These are phyloP conservation scores for Pisolithus orientalis DNA, from an alignment of 768 basidiomycete species.

Conservation along the genomic window DNA sequence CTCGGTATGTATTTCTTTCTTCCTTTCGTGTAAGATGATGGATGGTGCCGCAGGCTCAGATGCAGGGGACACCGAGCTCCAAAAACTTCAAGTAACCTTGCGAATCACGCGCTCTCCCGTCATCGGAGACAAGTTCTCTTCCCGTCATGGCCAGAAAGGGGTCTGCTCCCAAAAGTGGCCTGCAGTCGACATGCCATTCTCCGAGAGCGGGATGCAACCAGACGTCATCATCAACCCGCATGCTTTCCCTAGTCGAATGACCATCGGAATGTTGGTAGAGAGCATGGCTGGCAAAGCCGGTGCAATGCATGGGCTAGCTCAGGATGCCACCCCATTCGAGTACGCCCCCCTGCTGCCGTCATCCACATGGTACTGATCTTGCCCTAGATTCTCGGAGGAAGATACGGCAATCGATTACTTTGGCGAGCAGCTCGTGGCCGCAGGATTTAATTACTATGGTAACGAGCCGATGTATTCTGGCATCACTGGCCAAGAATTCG, in stretches of 20 bases:
- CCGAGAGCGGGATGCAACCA: constrained; percentile 97
- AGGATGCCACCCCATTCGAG: constrained; percentile 99
- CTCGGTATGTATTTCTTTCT: constrained; percentile 50
- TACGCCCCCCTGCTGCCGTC: constrained; percentile 33
- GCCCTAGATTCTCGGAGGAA: constrained; percentile 80
- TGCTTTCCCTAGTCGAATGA: constrained; percentile 99
- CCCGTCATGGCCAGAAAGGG: constrained; percentile 98
- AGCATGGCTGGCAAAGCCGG: constrained; percentile 99
- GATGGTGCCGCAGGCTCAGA: constrained; percentile 62
- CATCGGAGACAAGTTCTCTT: constrained; percentile 99
- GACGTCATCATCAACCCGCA: constrained; percentile 99
- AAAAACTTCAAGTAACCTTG: constrained; percentile 90
- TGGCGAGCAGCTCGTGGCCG: constrained; percentile 85
- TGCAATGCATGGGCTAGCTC: constrained; percentile 95
- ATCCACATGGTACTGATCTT: constrained; percentile 7
- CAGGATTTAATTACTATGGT: constrained; percentile 98
- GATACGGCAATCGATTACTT: constrained; percentile 98
- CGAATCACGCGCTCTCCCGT: constrained; percentile 92
- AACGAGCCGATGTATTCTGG: constrained; percentile 99
- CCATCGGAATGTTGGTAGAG: constrained; percentile 99
- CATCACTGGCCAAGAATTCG: constrained; percentile 97
- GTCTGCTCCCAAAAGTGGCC: constrained; percentile 99
- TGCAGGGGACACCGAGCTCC: constrained; percentile 78
- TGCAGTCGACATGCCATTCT: constrained; percentile 96
- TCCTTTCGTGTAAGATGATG: background rate